Conservation (phyloP, 73 alveolate species). For the Paramecium sonneborni region DNA sequence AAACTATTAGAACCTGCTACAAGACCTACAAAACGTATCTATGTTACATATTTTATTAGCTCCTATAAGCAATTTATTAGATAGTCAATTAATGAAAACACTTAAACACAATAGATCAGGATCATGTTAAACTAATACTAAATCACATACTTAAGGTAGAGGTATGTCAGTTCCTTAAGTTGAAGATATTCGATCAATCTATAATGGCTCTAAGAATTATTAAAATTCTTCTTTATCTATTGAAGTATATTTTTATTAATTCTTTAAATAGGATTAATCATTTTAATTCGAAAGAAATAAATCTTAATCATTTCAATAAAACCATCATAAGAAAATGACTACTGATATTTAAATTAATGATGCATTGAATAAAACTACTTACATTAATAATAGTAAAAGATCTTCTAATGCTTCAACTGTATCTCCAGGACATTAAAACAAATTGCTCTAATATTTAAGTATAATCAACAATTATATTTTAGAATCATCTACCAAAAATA, state of each 20-base stretch:
- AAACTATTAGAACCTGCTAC: conserved; percentile 39
- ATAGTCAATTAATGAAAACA: not conserved
- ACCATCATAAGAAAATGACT: not conserved
- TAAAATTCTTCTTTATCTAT: not conserved
- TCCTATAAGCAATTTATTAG: not conserved
- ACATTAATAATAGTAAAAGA: not conserved
- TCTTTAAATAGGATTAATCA: not conserved
- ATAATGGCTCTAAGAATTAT: not conserved
- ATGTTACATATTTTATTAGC: not conserved
- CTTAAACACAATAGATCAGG: conserved; percentile 46
- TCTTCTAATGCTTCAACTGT: not conserved
- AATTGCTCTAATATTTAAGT: not conserved
- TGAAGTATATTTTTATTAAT: not conserved
- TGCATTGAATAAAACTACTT: not conserved
- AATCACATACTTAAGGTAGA: not conserved
- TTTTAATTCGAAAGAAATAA: not conserved
- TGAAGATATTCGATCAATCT: not conserved
- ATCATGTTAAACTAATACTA: not conserved
- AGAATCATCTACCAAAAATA: not conserved
- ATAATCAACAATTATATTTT: not conserved
- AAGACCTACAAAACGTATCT: conserved; percentile 61
- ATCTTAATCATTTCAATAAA: not conserved
- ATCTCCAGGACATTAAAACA: not conserved
- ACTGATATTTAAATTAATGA: not conserved
- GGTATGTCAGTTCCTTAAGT: not conserved